These are phyloP conservation scores for Chlorociboria aeruginascens DNA, from an alignment of 495 filamentous ascomycete genomes.

Conservation along the genomic window DNA sequence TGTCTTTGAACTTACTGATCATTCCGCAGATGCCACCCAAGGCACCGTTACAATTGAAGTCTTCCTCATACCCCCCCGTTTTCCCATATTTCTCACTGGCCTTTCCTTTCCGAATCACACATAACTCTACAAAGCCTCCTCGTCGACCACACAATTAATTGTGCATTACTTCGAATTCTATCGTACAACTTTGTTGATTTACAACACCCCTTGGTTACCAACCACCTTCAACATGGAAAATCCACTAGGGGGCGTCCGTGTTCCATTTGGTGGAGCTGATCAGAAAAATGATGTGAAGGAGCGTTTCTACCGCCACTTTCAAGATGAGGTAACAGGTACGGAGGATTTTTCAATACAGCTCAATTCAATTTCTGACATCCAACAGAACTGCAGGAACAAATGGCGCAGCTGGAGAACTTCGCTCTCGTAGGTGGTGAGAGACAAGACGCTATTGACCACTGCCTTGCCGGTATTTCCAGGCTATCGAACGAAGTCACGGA, in stretches of 20 bases:
- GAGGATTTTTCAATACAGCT: constrained; percentile 1
- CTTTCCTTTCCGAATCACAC: too few species aligned
- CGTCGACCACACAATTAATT: too few species aligned
- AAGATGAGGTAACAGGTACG: constrained; percentile 56
- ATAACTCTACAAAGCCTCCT: too few species aligned
- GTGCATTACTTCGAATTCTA: too few species aligned
- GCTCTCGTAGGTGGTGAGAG: constrained; percentile 43
- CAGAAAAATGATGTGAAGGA: constrained; percentile 42
- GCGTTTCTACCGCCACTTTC: constrained; percentile 70
- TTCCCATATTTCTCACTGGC: too few species aligned
- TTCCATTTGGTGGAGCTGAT: neutral
- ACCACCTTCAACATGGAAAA: too few species aligned
- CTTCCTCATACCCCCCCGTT: too few species aligned
- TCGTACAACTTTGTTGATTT: too few species aligned
- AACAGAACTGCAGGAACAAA: constrained; percentile 49
- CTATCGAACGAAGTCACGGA: constrained; percentile 60
- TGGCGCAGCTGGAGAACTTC: constrained; percentile 40
- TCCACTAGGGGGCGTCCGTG: neutral
- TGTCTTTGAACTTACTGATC: too few species aligned
- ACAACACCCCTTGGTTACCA: too few species aligned
- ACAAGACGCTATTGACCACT: constrained; percentile 54
- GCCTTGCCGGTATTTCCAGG: constrained; percentile 49
- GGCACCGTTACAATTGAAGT: too few species aligned
- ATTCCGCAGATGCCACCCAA: too few species aligned
- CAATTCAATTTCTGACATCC: constrained; percentile 6